Evolutionary conservation across 2,329 filamentous ascomycete genomes (phyloP).

Genomic region (Tothia fuscella): DNA sequence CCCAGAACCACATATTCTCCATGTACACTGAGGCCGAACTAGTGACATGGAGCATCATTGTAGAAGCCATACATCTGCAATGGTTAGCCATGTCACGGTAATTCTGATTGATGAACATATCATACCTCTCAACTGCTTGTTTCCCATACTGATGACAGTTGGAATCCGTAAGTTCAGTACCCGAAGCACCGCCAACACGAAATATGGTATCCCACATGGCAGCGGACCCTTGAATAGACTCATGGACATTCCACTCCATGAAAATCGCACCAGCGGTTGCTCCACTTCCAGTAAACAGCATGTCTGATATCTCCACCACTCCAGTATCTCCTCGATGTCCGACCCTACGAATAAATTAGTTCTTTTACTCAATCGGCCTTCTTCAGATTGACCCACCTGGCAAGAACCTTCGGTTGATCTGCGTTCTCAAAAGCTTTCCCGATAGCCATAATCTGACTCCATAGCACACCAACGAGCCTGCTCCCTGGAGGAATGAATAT

Average conservation of each 20-base stretch:
- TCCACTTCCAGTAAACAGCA: conserved; percentile 25
- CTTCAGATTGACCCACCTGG: not conserved
- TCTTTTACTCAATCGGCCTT: not conserved
- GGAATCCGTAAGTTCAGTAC: conserved; percentile 12
- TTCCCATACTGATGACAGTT: not conserved
- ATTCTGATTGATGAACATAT: too few relatives aligned
- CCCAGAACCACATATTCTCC: not conserved
- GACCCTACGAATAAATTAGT: not conserved
- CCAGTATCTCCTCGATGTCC: conserved; percentile 19
- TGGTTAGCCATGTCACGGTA: not conserved
- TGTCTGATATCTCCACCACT: conserved; percentile 25
- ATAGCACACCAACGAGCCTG: not conserved
- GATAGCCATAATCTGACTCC: conserved; percentile 38
- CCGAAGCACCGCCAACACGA: conserved; percentile 27
- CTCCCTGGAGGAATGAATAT: not conserved
- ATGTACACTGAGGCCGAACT: not conserved
- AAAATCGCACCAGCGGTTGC: conserved; percentile 25
- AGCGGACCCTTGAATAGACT: conserved; percentile 19
- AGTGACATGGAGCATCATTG: not conserved
- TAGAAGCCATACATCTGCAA: not conserved
- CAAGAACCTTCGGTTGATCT: not conserved
- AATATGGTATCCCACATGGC: conserved; percentile 24
- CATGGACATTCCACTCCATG: conserved; percentile 26
- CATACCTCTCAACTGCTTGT: too few relatives aligned
- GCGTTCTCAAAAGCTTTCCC: not conserved